Percentiles rank a stretch among this genome's conserved stretches.
Evolutionary conservation across 2,329 filamentous ascomycete genomes (phyloP).

Genomic region (Calycina herbarum): DNA sequence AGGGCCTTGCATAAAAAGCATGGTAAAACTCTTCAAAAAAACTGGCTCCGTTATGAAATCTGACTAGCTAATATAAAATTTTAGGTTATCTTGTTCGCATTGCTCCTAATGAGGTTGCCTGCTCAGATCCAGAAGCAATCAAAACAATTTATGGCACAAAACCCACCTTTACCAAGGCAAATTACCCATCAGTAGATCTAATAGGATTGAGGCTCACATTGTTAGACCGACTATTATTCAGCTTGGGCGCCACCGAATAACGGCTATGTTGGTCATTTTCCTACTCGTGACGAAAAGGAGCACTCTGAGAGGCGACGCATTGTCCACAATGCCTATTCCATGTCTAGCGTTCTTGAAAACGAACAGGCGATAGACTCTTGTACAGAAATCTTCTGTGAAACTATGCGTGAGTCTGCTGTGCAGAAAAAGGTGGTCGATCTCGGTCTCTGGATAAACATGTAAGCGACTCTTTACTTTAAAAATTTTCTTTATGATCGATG

Average conservation of each 20-base stretch:
- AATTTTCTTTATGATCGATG: background rate
- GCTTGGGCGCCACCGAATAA: constrained; percentile 1
- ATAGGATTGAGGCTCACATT: background rate
- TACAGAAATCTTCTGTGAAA: background rate
- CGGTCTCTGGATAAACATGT: background rate
- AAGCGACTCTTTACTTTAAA: background rate
- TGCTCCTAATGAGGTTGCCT: background rate
- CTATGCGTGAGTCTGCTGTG: background rate
- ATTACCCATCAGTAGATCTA: background rate
- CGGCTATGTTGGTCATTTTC: background rate
- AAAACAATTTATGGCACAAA: background rate
- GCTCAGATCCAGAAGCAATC: background rate
- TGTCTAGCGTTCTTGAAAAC: too few relatives aligned
- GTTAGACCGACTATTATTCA: background rate
- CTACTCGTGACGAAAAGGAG: background rate
- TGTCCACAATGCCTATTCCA: background rate
- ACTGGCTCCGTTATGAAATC: background rate
- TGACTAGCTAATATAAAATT: background rate
- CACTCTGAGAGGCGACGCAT: constrained; percentile 36
- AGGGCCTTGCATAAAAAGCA: background rate
- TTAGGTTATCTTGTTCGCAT: background rate
- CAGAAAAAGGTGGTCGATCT: background rate
- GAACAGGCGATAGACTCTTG: background rate
- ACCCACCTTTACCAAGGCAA: background rate
- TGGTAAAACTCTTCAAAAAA: background rate